Evolutionary conservation across 768 basidiomycete species (phyloP), one percentile per base, ranked within the genome.

Genomic region (Royoungia palumana): DNA sequence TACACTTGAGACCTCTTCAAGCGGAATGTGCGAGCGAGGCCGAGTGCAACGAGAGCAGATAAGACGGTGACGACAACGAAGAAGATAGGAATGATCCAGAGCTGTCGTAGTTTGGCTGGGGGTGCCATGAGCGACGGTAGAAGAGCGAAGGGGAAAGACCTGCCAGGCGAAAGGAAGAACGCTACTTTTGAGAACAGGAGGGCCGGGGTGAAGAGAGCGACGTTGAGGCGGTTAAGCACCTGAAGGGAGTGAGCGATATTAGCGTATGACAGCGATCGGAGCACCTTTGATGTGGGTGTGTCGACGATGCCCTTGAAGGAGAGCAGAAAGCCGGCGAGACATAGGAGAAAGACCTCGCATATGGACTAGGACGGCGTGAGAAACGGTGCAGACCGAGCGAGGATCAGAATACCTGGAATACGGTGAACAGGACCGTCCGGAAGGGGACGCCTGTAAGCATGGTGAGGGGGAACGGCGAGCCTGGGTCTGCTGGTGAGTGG

Each of bases 171-270:
- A 35, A 94, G 68, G 64, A 87, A 90, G 72, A 94, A 95, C 0
- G 94, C 95, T 19, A 98, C 93, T 71, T 96, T 98, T 12, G 89
- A 93, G 70, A 95, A 94, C 27, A 95, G 73, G 6, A 94, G 79
- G 0, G 87, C 85, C 0, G 89, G 88, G 0, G 89, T 91, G 71
- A 97, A 96, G 27, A 97, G 79, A 0, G 87, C 87, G 20, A 95
- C 82, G 65, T 94, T 95, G 44, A 95, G 70, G 19, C 79, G 75
- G 59, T 91, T 92, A 17, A 91, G 71, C 78, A 82, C 79, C 87
- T 89, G 24, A 22, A 59, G 2, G 22, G 24, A 13, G 36, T 48
- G 19, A 48, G 41, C 16, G 13, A 14, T n/a, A 35, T 39, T 21
- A 20, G 21, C 8, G n/a, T 28, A 20, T 2, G 11, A 6, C 32